Conservation (phyloP, 2,329 filamentous ascomycete genomes). For the Diaporthe nobilis region DNA sequence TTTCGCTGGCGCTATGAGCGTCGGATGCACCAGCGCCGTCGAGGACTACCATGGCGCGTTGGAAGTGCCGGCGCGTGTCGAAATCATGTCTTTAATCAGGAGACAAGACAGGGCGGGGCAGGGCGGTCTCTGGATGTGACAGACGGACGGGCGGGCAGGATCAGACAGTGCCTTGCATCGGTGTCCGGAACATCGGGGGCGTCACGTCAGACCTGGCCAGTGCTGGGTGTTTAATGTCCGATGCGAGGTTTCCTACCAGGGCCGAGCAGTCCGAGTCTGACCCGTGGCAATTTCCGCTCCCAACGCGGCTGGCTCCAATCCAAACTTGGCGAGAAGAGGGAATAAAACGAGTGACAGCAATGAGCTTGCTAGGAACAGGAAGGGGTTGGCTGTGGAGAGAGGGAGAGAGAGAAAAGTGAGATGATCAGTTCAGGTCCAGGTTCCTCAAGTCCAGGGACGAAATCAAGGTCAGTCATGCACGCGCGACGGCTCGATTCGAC, state of each 20-base stretch:
- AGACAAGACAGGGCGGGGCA: background rate
- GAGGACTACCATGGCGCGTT: constrained; percentile 39
- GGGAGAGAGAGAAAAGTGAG: no score
- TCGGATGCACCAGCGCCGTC: constrained; percentile 13
- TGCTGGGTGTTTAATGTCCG: constrained; percentile 18
- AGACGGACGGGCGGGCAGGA: background rate
- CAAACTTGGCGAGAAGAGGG: background rate
- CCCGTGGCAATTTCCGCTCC: constrained; percentile 12
- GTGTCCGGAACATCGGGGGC: background rate
- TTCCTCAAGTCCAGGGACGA: background rate
- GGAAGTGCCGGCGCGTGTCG: background rate
- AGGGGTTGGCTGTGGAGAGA: background rate
- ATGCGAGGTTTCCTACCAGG: background rate
- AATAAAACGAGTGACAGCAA: constrained; percentile 20
- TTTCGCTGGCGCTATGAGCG: constrained; percentile 34
- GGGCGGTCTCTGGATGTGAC: constrained; percentile 1
- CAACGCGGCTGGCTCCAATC: background rate
- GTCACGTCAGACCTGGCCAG: constrained; percentile 24
- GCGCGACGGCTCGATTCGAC: background rate
- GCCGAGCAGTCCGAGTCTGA: constrained; percentile 17
- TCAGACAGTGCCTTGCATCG: background rate
- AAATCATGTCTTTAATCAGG: constrained; percentile 33
- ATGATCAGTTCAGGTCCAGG: background rate
- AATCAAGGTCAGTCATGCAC: constrained; percentile 18
- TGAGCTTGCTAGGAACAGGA: background rate